These are phyloP conservation scores for Vanrija sp. DNA, from an alignment of 1,284 basidiomycete genomes.

Conservation along the genomic window DNA sequence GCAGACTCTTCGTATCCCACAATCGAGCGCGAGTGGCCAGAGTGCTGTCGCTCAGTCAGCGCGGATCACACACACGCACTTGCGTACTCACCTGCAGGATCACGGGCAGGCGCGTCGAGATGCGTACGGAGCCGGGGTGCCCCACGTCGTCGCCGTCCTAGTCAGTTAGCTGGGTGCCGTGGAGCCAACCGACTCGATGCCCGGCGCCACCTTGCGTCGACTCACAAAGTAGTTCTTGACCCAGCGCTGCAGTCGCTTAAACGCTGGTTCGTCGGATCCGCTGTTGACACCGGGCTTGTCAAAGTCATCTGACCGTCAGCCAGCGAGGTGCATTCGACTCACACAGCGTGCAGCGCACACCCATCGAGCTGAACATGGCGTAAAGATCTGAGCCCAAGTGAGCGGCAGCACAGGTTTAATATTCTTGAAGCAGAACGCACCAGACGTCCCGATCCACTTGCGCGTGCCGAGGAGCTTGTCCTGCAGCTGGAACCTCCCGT, in stretches of 20 bases:
- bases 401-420: constrained; percentile 7
- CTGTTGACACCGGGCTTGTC: constrained; percentile 24
- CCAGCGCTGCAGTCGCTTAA: constrained; percentile 34
- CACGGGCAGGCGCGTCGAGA: constrained; percentile 66
- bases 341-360: constrained; percentile 59
- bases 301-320: constrained; percentile 36
- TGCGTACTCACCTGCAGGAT: constrained; percentile 55
- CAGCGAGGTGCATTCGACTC: not conserved
- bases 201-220: constrained; percentile 1
- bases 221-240: constrained; percentile 44
- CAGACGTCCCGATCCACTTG: constrained; percentile 76
- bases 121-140: constrained; percentile 44
- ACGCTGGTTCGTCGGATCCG: constrained; percentile 18
- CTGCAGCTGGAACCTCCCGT: constrained; percentile 62
- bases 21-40: constrained; percentile 77
- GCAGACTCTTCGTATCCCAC: constrained; percentile 70
- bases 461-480: constrained; percentile 59
- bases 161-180: not conserved
- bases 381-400: constrained; percentile 51
- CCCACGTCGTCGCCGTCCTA: constrained; percentile 8
- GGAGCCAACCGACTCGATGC: not conserved
- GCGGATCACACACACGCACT: not conserved
- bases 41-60: constrained; percentile 54
- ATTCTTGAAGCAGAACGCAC: constrained; percentile 46
- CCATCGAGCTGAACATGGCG: constrained; percentile 47